Evolutionary conservation across 2,329 filamentous ascomycete species (phyloP).

Genomic region (Didymosphaeria variabile): DNA sequence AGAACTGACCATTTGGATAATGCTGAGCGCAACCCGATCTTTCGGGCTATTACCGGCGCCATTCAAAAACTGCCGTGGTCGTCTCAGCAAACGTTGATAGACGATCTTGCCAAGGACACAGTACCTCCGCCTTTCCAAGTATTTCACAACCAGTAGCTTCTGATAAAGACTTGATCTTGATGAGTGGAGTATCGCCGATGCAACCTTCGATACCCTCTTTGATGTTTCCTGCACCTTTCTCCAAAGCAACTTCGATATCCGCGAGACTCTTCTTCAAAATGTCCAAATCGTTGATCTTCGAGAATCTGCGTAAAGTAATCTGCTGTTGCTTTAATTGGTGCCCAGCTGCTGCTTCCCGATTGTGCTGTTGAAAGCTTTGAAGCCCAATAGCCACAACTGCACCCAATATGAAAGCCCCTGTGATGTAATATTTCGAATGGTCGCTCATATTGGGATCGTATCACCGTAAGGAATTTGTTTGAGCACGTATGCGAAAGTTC

Average conservation of each 20-base stretch:
- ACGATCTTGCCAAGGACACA: background rate
- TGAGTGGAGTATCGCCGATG: constrained; percentile 91
- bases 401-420: constrained; percentile 79
- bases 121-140: constrained; percentile 85
- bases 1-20: constrained; percentile 71
- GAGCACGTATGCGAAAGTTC: constrained; percentile 24
- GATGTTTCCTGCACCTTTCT: constrained; percentile 53
- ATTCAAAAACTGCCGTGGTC: constrained; percentile 75
- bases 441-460: constrained; percentile 40
- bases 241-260: constrained; percentile 28
- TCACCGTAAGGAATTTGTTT: background rate
- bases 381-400: constrained; percentile 68
- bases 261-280: constrained; percentile 34
- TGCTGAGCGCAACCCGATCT: constrained; percentile 89
- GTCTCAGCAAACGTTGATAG: constrained; percentile 9
- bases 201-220: constrained; percentile 86
- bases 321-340: constrained; percentile 32
- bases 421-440: constrained; percentile 65
- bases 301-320: constrained; percentile 30
- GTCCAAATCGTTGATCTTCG: constrained; percentile 37
- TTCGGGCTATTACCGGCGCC: constrained; percentile 94
- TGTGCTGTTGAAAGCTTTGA: constrained; percentile 18
- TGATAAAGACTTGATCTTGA: constrained; percentile 85
- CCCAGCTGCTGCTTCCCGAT: constrained; percentile 33
- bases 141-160: constrained; percentile 88